Conservation (phyloP, 2,329 filamentous ascomycete species). For the Cercospora nicotianae region DNA sequence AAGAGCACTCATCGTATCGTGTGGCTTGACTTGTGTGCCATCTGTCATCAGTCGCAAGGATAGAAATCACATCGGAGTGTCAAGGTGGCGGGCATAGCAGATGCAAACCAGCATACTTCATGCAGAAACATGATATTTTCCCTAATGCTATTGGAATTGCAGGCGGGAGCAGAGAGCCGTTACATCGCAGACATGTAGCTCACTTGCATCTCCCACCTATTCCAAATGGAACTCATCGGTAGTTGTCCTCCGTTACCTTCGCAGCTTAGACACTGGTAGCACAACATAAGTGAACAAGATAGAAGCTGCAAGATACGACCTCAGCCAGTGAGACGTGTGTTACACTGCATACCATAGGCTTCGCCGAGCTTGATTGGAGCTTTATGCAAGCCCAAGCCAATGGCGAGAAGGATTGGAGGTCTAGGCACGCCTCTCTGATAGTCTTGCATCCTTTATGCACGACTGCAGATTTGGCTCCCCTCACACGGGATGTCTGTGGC, state of each 20-base stretch:
- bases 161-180: background rate
- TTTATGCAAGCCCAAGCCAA: background rate
- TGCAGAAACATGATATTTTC: background rate
- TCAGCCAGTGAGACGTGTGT: background rate
- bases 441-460: background rate
- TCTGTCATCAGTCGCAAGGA: background rate
- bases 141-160: background rate
- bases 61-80: background rate
- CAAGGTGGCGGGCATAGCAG: background rate
- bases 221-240: background rate
- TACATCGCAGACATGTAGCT: background rate
- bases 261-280: background rate
- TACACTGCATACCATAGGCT: background rate
- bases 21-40: background rate
- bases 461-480: background rate
- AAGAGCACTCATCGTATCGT: background rate
- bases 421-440: background rate
- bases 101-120: background rate
- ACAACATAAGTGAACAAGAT: background rate
- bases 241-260: background rate
- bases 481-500: background rate
- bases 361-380: background rate
- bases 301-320: background rate
- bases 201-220: background rate
- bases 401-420: background rate